These are phyloP conservation scores for Pseudovirgaria hyperparasitica DNA, from an alignment of 2,329 filamentous ascomycete genomes.

Conservation along the genomic window DNA sequence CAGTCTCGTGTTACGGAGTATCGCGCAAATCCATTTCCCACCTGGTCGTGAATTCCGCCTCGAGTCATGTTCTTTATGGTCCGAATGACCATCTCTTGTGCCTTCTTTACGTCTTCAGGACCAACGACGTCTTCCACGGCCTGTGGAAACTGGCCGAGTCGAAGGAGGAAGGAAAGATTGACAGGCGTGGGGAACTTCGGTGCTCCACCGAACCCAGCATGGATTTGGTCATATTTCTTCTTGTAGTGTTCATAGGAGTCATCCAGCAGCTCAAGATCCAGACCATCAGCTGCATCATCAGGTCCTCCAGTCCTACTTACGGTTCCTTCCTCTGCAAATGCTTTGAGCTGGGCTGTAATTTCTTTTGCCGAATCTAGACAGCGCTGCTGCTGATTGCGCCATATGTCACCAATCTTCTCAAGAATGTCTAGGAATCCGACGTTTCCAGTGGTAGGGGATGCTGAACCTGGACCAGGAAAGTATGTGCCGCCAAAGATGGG, in stretches of 20 bases:
- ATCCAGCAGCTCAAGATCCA: conserved; percentile 84
- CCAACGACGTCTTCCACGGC: conserved; percentile 83
- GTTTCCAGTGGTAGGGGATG: conserved; percentile 35
- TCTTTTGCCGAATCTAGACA: conserved; percentile 75
- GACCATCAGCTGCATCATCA: conserved; percentile 46
- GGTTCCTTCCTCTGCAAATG: conserved; percentile 82
- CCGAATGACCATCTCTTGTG: conserved; percentile 64
- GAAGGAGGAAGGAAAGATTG: conserved; percentile 71
- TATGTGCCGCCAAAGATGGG: conserved; percentile 95
- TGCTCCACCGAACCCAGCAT: conserved; percentile 62
- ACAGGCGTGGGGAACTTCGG: conserved; percentile 87
- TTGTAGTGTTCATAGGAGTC: conserved; percentile 76
- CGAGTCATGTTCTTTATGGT: conserved; percentile 69
- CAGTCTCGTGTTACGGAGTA: conserved; percentile 88
- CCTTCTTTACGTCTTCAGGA: conserved; percentile 58
- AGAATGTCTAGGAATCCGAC: conserved; percentile 76
- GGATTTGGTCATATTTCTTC: conserved; percentile 62
- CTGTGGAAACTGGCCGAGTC: conserved; percentile 56
- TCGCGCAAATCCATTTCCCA: conserved; percentile 66
- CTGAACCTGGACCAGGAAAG: conserved; percentile 70
- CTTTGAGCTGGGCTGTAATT: conserved; percentile 65
- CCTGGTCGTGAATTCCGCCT: conserved; percentile 60
- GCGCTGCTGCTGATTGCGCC: conserved; percentile 72
- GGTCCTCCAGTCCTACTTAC: conserved; percentile 31
- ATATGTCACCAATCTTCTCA: conserved; percentile 59